These are phyloP conservation scores for Colletotrichum lupini DNA, from an alignment of 2,329 filamentous ascomycete species.

Conservation along the genomic window DNA sequence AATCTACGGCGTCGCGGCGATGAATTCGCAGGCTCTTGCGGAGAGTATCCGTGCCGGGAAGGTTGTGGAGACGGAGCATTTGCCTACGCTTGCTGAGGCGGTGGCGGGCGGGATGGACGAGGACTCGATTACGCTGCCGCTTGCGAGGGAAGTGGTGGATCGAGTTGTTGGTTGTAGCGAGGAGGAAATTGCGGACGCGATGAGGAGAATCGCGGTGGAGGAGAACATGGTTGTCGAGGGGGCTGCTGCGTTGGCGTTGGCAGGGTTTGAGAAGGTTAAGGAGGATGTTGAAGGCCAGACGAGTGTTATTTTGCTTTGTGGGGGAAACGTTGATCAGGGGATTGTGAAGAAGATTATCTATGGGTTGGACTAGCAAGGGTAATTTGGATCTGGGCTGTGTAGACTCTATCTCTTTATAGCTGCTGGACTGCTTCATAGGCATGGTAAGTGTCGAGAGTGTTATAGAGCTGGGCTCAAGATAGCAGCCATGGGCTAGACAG, in stretches of 20 bases:
- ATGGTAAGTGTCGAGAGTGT: no score
- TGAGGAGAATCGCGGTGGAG: conserved; percentile 35
- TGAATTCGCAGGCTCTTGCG: conserved; percentile 38
- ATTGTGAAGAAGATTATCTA: conserved; percentile 12
- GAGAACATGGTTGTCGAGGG: conserved; percentile 42
- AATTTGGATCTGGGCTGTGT: no score
- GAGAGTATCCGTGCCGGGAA: conserved; percentile 37
- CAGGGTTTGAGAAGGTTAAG: conserved; percentile 37
- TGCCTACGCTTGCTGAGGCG: conserved; percentile 39
- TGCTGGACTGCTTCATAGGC: no score
- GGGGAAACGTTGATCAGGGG: conserved; percentile 32
- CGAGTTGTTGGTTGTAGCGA: conserved; percentile 39
- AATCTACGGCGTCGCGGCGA: conserved; percentile 38
- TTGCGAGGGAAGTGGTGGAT: conserved; percentile 38
- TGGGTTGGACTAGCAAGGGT: not conserved
- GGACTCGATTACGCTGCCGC: conserved; percentile 38
- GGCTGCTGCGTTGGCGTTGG: conserved; percentile 38
- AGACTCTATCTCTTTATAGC: not conserved
- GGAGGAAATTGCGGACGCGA: conserved; percentile 31
- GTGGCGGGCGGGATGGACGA: conserved; percentile 41
- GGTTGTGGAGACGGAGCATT: conserved; percentile 39
- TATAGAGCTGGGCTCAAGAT: no score
- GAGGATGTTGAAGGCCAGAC: conserved; percentile 28
- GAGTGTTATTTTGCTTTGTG: conserved; percentile 38
- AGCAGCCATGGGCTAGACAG: no score